Evolutionary conservation across 202 grass and related monocot genomes (phyloP), one percentile per base, ranked within the genome.

Genomic region (Panicum virgatum): DNA sequence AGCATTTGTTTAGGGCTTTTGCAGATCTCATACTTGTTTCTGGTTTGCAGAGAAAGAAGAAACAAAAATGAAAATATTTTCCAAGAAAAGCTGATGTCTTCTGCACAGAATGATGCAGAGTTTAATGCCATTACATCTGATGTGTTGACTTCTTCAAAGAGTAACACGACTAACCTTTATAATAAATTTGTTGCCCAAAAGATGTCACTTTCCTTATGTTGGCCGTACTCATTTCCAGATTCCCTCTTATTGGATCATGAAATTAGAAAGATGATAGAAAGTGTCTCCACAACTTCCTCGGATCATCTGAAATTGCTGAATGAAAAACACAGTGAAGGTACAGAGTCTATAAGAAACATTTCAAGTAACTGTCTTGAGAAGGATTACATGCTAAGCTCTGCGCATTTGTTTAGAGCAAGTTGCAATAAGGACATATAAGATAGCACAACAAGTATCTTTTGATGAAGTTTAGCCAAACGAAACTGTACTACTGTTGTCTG

Each of bases 311-410:
- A 85, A 82, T 72, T 75, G 27, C 52, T 97, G 73, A 83, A 85
- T 62, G 77, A 62, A 65, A 84, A 83, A 12, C 85, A 97, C 76
- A 78, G 23, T 77, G 62, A 81, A 78, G 47, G 44, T 42, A 69
- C 71, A 60, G 73, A 90, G 65, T 90, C 74, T 51, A 76, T 94
- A 56, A 89, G 81, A 85, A 86, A 12, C 54, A 61, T 87, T 66
- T 25, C 80, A 15, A 73, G 36, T 61, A 85, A 91, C 65, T 92
- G 47, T 71, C 48, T 97, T 62, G 84, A 87, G 58, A 84, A 87
- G 44, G 86, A 94, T 59, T 94, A 90, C 59, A 85, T 69, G 87
- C 92, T 94, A 84, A 94, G 86, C 12, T 72, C 59, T 34, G 12
- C 15, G 13, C 16, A 40, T 18, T 42, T 9, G 10, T 56, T 69